phyloP scores from a whole-genome alignment of 352 stramenopile genomes.

The Phytopythium kandeliae region DNA sequence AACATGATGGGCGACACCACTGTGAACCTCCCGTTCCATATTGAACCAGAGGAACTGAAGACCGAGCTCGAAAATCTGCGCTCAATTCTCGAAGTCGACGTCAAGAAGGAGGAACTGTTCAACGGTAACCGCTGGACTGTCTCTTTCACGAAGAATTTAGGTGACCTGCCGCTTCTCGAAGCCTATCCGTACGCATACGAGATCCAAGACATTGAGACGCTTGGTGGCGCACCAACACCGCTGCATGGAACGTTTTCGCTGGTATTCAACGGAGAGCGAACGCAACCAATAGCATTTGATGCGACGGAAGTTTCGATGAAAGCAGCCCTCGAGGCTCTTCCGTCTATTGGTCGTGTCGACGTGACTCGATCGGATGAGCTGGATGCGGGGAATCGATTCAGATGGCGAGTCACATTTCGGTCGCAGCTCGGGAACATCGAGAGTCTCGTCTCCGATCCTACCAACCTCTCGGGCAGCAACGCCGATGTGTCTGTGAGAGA shows the following conservation, averaged over 20 bases:
- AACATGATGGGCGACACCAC: constrained; percentile 91
- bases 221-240: constrained; percentile 90
- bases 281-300: constrained; percentile 80
- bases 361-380: constrained; percentile 72
- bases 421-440: constrained; percentile 77
- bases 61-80: constrained; percentile 68
- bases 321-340: constrained; percentile 82
- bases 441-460: constrained; percentile 40
- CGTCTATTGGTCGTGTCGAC: constrained; percentile 87
- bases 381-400: constrained; percentile 77
- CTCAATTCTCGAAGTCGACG: constrained; percentile 58
- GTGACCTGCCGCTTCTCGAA: constrained; percentile 90
- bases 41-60: constrained; percentile 83
- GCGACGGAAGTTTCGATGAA: constrained; percentile 82
- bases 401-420: constrained; percentile 94
- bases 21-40: constrained; percentile 89
- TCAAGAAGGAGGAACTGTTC: constrained; percentile 57
- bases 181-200: constrained; percentile 89
- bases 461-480: constrained; percentile 52
- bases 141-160: constrained; percentile 94
- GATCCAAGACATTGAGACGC: constrained; percentile 89
- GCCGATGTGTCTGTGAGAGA: constrained; percentile 50
- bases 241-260: constrained; percentile 89
- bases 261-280: constrained; percentile 72
- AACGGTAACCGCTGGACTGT: constrained; percentile 92